Conservation (phyloP, 305 asterid species). For the Fraxinus greggii region DNA sequence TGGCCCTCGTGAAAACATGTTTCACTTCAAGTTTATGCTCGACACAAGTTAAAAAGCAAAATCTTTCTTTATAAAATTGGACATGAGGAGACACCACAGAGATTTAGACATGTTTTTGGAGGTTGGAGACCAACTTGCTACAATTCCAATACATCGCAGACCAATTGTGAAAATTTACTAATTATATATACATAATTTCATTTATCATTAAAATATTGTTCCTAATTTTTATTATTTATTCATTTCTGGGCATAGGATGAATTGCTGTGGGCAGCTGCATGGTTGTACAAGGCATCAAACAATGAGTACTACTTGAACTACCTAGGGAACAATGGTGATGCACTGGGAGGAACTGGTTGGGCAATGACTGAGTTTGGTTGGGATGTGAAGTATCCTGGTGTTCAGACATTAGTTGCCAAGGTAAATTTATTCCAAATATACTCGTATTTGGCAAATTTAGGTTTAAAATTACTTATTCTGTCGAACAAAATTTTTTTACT, state of each 20-base stretch:
- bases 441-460: neutral
- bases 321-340: slow-evolving; percentile 73
- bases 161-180: neutral
- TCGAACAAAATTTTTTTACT: neutral
- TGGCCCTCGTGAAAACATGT: neutral
- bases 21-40: neutral
- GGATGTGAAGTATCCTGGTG: slow-evolving; percentile 99
- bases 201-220: neutral
- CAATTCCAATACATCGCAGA: neutral
- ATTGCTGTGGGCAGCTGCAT: slow-evolving; percentile 96
- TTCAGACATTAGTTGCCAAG: slow-evolving; percentile 88
- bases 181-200: neutral
- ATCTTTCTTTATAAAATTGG: neutral
- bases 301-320: slow-evolving; percentile 68
- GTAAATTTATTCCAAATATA: slow-evolving; percentile 27
- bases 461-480: neutral
- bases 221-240: neutral
- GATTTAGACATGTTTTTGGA: neutral
- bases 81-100: neutral
- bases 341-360: slow-evolving; percentile 98
- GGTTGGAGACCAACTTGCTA: neutral
- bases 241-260: slow-evolving; percentile 60
- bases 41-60: neutral
- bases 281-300: slow-evolving; percentile 93
- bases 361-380: slow-evolving; percentile 96